Evolutionary conservation across 768 basidiomycete species (phyloP).

Genomic region (Hemileccinum rubropunctum): DNA sequence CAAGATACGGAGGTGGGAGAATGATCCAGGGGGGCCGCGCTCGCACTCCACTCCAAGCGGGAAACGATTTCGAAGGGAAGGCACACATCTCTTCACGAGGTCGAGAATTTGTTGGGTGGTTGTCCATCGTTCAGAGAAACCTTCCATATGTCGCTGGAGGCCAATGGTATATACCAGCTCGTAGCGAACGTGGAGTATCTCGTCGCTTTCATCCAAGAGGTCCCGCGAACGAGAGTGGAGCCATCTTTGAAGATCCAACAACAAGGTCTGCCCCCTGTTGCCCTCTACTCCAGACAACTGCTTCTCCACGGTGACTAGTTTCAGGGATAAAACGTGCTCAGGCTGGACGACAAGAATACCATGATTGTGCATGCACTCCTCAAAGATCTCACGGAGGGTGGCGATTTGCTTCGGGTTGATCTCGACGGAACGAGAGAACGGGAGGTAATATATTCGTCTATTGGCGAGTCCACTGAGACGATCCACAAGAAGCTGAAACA

Average conservation of each 20-base stretch:
- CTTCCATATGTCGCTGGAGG: conserved; percentile 24
- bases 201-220: conserved; percentile 32
- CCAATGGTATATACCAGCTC: conserved; percentile 40
- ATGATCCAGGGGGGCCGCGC: conserved; percentile 11
- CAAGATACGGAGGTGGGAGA: conserved; percentile 25
- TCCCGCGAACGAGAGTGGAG: conserved; percentile 25
- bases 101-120: conserved; percentile 30
- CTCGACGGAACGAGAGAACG: conserved; percentile 44
- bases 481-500: conserved; percentile 47
- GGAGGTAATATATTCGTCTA: conserved; percentile 47
- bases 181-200: conserved; percentile 34
- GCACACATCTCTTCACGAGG: conserved; percentile 20
- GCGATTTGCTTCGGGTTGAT: conserved; percentile 15
- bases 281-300: conserved; percentile 10
- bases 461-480: conserved; percentile 44
- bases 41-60: conserved; percentile 20
- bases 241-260: conserved; percentile 30
- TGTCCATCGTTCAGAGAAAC: conserved; percentile 35
- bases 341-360: conserved; percentile 53
- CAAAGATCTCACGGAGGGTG: conserved; percentile 32
- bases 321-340: conserved; percentile 52
- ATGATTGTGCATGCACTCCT: conserved; percentile 35
- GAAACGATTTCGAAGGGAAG: conserved; percentile 2
- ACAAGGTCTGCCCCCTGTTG: background rate
- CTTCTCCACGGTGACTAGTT: conserved; percentile 44